These are phyloP conservation scores for Teratosphaeria epicoccoides DNA, from an alignment of 2,329 filamentous ascomycete species.

Conservation along the genomic window DNA sequence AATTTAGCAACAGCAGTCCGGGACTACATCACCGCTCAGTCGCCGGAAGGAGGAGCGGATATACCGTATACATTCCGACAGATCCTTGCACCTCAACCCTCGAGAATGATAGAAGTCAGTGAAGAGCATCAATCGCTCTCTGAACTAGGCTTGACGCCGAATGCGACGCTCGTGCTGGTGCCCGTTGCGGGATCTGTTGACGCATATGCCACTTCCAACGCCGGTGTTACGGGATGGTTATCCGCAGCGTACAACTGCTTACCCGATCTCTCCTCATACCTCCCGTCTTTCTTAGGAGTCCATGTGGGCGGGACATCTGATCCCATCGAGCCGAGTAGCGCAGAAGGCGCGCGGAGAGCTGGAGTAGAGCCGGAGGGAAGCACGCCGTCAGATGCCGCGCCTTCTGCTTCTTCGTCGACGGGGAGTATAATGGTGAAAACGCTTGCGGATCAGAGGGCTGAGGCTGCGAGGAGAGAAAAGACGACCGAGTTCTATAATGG, in stretches of 20 bases:
- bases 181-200: conserved; percentile 54
- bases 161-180: conserved; percentile 71
- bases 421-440: conserved; percentile 33
- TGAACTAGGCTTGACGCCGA: conserved; percentile 64
- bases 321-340: conserved; percentile 10
- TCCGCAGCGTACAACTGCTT: background rate
- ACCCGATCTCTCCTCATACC: conserved; percentile 2
- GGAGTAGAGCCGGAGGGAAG: background rate
- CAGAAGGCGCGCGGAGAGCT: conserved; percentile 2
- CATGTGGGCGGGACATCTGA: conserved; percentile 10
- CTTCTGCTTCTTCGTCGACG: conserved; percentile 10
- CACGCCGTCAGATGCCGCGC: background rate
- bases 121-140: conserved; percentile 62
- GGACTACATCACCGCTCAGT: conserved; percentile 50
- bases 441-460: conserved; percentile 35
- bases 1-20: conserved; percentile 59
- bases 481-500: conserved; percentile 67
- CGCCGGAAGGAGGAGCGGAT: conserved; percentile 31
- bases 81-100: conserved; percentile 67
- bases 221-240: conserved; percentile 2
- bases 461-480: conserved; percentile 32
- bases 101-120: conserved; percentile 58
- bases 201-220: conserved; percentile 37
- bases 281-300: conserved; percentile 7
- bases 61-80: conserved; percentile 76